Base-by-base conservation (phyloP, 2,329 filamentous ascomycete species). In the Alternaria consortialis region DNA sequence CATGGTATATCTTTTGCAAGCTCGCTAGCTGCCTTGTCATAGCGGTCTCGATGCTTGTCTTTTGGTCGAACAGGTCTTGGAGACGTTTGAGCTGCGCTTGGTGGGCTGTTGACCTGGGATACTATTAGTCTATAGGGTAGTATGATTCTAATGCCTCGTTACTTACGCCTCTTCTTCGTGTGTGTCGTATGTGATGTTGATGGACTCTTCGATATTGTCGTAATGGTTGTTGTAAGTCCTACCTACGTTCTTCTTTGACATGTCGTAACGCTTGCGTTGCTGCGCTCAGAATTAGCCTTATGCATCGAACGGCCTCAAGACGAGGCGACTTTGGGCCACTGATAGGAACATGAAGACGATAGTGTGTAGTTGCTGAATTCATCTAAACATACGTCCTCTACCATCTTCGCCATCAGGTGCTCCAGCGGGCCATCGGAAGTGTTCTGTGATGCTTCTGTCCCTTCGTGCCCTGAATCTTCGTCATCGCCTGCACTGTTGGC, bases 121-220 rank as follows among this genome's bases (percentile, higher is more conserved):
- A 32, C 29, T 31, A 44, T 62, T 55, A 61, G 51, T 44, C 40
- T 40, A 6, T 42, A 34, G 27, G 12, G 34, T 17, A 7, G 23
- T 4, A 31, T 6, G 1, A 29, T 27, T 40, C 36, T 9, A 20
- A 29, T 6, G 32, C 42, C n/a, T n/a, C 27, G 39, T 40, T 7
- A 68, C 72, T 72, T 68, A 79, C 77, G 67, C 56, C 56, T 74
- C 51, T 25, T 60, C 56, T 48, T 74, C 69, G 32, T 75, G 69
- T 2, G 68, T 50, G 15, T 70, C 67, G 46, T 77, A 76, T 6
- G 72, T 34, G 0, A 53, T 58, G 37, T 54, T 64, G 60, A 79
- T 72, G 15, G 58, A 58, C 7, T 58, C 48, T 34, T 71, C 57
- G n/a, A 63, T 40, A 1, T 58, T 48, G 20, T 59, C 39, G 23